These are phyloP conservation scores for Hypomyces perniciosus DNA, from an alignment of 2,329 filamentous ascomycete genomes.

Conservation along the genomic window DNA sequence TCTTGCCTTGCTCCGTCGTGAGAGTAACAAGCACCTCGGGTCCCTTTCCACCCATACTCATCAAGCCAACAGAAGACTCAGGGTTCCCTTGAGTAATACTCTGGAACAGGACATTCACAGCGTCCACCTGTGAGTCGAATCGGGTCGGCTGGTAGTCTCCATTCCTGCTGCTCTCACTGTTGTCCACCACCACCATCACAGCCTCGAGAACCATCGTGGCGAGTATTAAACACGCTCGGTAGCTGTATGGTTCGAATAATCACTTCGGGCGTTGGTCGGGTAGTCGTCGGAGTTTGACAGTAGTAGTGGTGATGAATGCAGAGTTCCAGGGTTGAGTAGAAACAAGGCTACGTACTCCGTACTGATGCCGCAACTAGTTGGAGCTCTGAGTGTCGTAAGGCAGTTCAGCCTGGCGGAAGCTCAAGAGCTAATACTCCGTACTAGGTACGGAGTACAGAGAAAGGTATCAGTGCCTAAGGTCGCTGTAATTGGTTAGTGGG, in stretches of 20 bases:
- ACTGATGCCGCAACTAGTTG: not conserved
- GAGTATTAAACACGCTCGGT: constrained; percentile 18
- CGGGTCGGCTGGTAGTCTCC: constrained; percentile 87
- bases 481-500: not conserved
- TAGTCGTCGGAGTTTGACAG: not conserved
- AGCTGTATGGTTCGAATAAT: not conserved
- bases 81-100: constrained; percentile 93
- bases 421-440: too few species aligned
- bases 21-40: constrained; percentile 95
- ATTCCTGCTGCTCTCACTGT: constrained; percentile 97
- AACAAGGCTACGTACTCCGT: constrained; percentile 1
- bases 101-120: constrained; percentile 90
- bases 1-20: constrained; percentile 93
- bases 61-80: constrained; percentile 92
- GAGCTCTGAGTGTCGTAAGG: constrained; percentile 35
- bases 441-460: too few species aligned
- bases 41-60: constrained; percentile 98
- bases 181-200: constrained; percentile 99
- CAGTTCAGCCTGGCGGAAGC: constrained; percentile 38
- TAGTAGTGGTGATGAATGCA: constrained; percentile 12
- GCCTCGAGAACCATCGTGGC: constrained; percentile 95
- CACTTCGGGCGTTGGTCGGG: not conserved
- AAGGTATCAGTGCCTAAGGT: too few species aligned
- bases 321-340: not conserved
- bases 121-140: constrained; percentile 94